A percentile compares a stretch with the other conserved stretches of the same genome.
Conservation (phyloP, 2,329 filamentous ascomycete species). For the Paracoccidioides lutzii region DNA sequence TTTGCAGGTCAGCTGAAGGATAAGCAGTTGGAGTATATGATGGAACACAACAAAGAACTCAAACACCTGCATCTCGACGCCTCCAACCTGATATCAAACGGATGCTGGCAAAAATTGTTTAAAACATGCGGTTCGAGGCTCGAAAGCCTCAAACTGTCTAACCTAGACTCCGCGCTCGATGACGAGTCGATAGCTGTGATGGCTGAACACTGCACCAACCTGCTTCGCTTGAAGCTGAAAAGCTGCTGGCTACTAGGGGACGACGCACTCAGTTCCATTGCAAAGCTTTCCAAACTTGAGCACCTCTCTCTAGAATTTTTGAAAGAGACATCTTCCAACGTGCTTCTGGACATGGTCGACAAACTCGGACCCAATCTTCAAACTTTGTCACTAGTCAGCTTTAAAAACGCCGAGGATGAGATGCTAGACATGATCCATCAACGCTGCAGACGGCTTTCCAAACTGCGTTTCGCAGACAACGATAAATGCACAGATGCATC, state of each 20-base stretch:
- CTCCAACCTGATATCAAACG: constrained; percentile 67
- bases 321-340: constrained; percentile 41
- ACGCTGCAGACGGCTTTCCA: constrained; percentile 54
- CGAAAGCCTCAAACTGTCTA: constrained; percentile 62
- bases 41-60: constrained; percentile 57
- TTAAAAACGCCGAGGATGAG: constrained; percentile 52
- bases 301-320: constrained; percentile 63
- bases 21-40: constrained; percentile 64
- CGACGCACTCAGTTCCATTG: constrained; percentile 52
- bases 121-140: constrained; percentile 51
- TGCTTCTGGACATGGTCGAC: constrained; percentile 49
- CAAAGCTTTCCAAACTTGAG: constrained; percentile 49
- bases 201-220: constrained; percentile 49
- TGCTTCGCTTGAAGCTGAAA: constrained; percentile 65
- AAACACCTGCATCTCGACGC: constrained; percentile 66
- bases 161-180: constrained; percentile 69
- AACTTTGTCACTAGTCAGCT: constrained; percentile 64
- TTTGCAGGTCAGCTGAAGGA: constrained; percentile 92
- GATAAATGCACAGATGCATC: constrained; percentile 61
- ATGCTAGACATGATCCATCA: constrained; percentile 59
- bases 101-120: constrained; percentile 61
- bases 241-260: constrained; percentile 64
- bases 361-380: constrained; percentile 53
- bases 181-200: constrained; percentile 56
- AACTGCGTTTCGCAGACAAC: constrained; percentile 72